Evolutionary conservation across 2,329 filamentous ascomycete species (phyloP), one percentile per base, ranked within the genome.

Genomic region (Raffaelea deltoideospora): DNA sequence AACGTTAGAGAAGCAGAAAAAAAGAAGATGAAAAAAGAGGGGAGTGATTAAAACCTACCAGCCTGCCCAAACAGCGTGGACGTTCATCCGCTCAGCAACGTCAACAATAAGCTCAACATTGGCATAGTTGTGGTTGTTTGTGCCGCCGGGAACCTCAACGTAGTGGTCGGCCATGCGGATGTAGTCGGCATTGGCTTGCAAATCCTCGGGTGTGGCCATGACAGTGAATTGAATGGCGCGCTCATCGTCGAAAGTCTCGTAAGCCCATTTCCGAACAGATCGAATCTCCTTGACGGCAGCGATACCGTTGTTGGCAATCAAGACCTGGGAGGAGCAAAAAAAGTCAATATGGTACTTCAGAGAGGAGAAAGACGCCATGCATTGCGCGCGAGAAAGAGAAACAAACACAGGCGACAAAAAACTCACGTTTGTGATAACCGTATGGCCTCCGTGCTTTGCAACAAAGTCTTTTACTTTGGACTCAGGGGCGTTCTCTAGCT

Each of bases 101-200:
- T 98, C 90, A 47, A 98, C 90, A 60, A 98, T 98, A 56, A 98
- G 71, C 66, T 98, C 90, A 42, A 98, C 90, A 58, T 98, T 98
- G 64, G 90, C 90, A 63, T 98, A 98, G 64, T 98, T 98, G 78
- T 98, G 94, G 72, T 98, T 98, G 68, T 98, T 98, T 44, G 90
- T 98, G 55, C 90, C 90, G 54, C 90, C 90, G 24, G 90, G 90
- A 43, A 98, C 88, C 65, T 98, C 90, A 50, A 98, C 90, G 59
- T 98, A 98, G 70, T 95, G 85, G 63, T 98, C 90, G 24, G 90
- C 90, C 90, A 98, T 96, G 57, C 90, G 77, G 58, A 98, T 98
- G 65, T 98, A 98, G 63, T 98, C 90, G 48, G 90, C 90, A 59
- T 98, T 98, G 57, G 90, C 90, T 57, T 80, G 76, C 55, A 98